Percentiles rank a stretch among this genome's conserved stretches.
Conservation (phyloP, 1,284 basidiomycete genomes). For the Microbotryum violaceum region DNA sequence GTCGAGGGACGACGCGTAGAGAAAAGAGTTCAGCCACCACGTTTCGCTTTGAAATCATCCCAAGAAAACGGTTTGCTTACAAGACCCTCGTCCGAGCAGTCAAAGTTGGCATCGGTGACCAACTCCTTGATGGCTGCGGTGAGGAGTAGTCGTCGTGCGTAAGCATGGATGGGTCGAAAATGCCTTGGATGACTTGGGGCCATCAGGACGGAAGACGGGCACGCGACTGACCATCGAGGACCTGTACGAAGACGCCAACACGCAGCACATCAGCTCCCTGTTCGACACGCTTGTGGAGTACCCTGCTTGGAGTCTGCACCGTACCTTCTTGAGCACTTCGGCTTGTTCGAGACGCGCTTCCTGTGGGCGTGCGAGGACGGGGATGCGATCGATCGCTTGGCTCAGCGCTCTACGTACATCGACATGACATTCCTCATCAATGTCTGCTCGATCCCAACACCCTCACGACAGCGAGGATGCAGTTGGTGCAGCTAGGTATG, state of each 20-base stretch:
- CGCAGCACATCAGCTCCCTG: background rate
- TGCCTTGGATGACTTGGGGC: background rate
- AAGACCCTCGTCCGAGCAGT: constrained; percentile 93
- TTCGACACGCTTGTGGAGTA: background rate
- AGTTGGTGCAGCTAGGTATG: background rate
- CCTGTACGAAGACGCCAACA: constrained; percentile 2
- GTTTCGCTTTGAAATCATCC: no score
- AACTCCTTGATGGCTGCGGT: constrained; percentile 85
- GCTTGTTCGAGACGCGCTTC: constrained; percentile 37
- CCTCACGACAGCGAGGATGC: background rate
- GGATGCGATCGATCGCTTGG: no score
- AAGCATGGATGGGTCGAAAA: background rate
- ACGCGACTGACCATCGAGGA: constrained; percentile 33
- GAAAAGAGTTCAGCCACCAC: background rate
- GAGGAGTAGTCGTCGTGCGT: background rate
- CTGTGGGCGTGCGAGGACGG: constrained; percentile 13
- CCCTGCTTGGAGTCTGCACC: background rate
- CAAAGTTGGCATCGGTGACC: constrained; percentile 95
- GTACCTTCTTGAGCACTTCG: constrained; percentile 36
- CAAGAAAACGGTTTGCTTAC: constrained; percentile 48
- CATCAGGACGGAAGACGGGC: background rate
- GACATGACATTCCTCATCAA: background rate
- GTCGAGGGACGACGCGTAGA: background rate
- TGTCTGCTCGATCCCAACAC: background rate
- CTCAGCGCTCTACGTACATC: background rate